Percentiles rank a stretch among this genome's conserved stretches.
Conservation (phyloP, 1,284 basidiomycete species). For the Cutaneotrichosporon sp. region DNA sequence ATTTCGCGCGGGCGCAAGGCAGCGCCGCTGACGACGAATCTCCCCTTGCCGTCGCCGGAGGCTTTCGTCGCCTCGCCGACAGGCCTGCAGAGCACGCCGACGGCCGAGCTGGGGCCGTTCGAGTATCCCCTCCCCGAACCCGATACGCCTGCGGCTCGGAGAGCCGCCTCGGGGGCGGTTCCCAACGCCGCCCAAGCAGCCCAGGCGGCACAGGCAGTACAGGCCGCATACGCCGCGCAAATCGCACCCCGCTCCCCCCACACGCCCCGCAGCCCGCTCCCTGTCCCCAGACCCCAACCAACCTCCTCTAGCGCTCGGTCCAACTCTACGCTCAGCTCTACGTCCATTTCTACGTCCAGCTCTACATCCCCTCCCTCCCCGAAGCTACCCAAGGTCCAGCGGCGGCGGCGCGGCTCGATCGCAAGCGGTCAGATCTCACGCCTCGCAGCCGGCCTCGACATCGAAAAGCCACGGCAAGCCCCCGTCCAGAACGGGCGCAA, state of each 20-base stretch:
- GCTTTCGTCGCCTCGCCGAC: background rate
- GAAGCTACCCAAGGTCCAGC: background rate
- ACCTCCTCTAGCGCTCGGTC: no score
- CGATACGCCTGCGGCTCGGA: background rate
- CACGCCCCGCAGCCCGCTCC: no score
- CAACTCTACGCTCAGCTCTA: no score
- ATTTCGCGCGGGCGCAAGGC: no score
- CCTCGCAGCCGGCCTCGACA: constrained; percentile 1
- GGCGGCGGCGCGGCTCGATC: constrained; percentile 13
- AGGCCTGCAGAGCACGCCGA: constrained; percentile 19
- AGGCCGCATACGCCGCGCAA: no score
- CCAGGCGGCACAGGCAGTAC: background rate
- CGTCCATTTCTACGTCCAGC: no score
- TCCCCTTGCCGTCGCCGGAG: no score
- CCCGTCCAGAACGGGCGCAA: no score
- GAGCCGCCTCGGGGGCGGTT: background rate
- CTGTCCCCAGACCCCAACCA: no score
- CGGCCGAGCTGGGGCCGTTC: constrained; percentile 33
- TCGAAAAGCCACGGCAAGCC: background rate
- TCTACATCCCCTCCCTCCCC: background rate
- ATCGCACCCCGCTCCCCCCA: background rate
- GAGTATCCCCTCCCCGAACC: constrained; percentile 26
- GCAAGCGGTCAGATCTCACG: constrained; percentile 16
- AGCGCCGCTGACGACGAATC: no score
- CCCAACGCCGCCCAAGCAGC: background rate